phyloP scores from a whole-genome alignment of 257 asterid genomes.

The Nicotiana attenuata region DNA sequence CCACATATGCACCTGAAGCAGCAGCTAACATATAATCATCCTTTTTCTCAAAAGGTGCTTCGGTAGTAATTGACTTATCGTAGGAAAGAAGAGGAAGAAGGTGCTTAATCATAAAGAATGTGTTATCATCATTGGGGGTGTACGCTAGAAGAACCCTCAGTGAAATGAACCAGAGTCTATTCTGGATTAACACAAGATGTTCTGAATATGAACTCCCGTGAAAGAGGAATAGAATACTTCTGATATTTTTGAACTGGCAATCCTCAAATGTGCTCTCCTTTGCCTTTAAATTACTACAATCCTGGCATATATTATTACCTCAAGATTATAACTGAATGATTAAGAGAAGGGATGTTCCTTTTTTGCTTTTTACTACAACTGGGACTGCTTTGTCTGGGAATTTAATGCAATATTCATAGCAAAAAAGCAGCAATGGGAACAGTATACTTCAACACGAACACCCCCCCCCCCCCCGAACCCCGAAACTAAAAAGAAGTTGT shows the following conservation, averaged over 20 bases:
- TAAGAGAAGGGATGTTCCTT: neutral
- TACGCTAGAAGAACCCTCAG: neutral
- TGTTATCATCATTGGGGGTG: neutral
- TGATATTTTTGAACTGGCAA: neutral
- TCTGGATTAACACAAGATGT: neutral
- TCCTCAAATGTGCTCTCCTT: neutral
- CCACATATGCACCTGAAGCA: no score
- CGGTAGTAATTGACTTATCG: no score
- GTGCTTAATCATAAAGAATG: no score
- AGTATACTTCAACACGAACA: neutral
- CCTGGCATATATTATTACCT: neutral
- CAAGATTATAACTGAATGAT: neutral
- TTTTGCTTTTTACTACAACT: no score
- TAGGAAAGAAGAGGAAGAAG: no score
- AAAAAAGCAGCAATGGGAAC: neutral
- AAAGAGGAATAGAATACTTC: neutral
- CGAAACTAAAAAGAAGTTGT: neutral
- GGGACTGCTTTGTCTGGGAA: no score
- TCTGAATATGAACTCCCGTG: neutral
- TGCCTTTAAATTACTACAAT: no score
- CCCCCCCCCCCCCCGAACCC: no score
- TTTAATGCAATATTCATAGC: neutral
- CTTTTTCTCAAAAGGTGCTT: no score
- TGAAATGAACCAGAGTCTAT: neutral
- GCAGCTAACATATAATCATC: no score